Percentiles rank a stretch among this genome's conserved stretches.
Evolutionary conservation across 805 yeast species (phyloP).

Genomic region (Henningerozyma blattae): DNA sequence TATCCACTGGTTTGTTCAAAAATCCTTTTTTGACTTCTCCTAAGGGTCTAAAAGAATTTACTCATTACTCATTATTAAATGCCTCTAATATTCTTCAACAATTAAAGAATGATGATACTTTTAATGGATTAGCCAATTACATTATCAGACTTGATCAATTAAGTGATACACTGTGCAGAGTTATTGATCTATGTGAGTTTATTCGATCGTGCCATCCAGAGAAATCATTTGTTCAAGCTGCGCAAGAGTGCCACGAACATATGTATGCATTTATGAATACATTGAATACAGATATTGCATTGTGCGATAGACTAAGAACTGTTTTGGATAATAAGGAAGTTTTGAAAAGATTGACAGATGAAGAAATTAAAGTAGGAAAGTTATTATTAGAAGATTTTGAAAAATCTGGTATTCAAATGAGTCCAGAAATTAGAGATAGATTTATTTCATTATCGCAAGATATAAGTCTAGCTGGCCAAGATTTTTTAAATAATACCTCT

Average conservation of each 20-base stretch:
- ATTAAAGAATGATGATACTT: constrained; percentile 38
- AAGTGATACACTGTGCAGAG: constrained; percentile 82
- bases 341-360: constrained; percentile 36
- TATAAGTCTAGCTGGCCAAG: constrained; percentile 72
- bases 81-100: constrained; percentile 52
- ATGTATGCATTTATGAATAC: constrained; percentile 92
- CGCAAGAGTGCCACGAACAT: constrained; percentile 77
- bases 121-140: constrained; percentile 35
- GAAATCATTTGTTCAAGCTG: constrained; percentile 55
- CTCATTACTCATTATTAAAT: constrained; percentile 45
- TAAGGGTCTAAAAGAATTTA: constrained; percentile 55
- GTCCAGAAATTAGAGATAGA: constrained; percentile 44
- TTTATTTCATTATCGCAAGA: constrained; percentile 73
- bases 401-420: constrained; percentile 80
- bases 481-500: constrained; percentile 34
- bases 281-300: constrained; percentile 68
- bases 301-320: constrained; percentile 47
- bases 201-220: constrained; percentile 82
- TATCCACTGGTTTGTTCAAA: constrained; percentile 56
- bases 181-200: constrained; percentile 88
- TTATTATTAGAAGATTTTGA: constrained; percentile 75
- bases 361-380: constrained; percentile 75
- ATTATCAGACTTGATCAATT: constrained; percentile 66
- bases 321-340: constrained; percentile 33
- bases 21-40: constrained; percentile 64